Evolutionary conservation across 2,329 filamentous ascomycete genomes (phyloP), one percentile per base, ranked within the genome.

Genomic region (Pseudogymnoascus sp.): DNA sequence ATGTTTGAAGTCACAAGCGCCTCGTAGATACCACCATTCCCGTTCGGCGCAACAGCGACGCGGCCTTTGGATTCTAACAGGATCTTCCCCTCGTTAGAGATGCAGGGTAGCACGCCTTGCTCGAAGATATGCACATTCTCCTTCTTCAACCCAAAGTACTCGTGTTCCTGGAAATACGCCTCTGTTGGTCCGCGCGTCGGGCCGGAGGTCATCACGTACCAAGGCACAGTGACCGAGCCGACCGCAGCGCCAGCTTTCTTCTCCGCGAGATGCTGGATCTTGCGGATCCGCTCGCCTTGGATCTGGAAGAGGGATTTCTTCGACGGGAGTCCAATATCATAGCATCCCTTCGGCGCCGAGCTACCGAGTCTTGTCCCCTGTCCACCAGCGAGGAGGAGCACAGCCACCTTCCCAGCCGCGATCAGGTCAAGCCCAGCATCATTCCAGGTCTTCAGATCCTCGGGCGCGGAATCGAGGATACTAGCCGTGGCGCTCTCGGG

Each of bases 151-250:
- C 95, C 95, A 76, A 99, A 99, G 81, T 92, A 98, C 65, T 85
- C 85, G 81, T 98, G 83, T 77, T 96, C 83, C 75, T 90, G 80
- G 77, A 99, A 98, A 81, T 95, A 99, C 67, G 89, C 82, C 81
- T 96, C 90, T n/a, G 95, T 99, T 43, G 93, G 91, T 67, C 86
- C 86, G 69, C 93, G 86, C 6, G 95, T 99, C 54, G 95, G 95
- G 4, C 95, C 95, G 73, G 92, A 96, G 72, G 95, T 99, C 95
- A 99, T 99, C 77, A 99, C 92, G 79, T 99, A 99, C 95, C 95
- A 99, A 11, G 95, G 95, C 45, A 98, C 87, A 34, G 89, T 81
- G 48, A 86, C 85, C 63, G 80, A 80, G 63, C 80, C 81, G 60
- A 80, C 80, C 66, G 79, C 80, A 60, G 73, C 74, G 65, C 83